These are phyloP conservation scores for Penicillium sclerotigenum DNA, from an alignment of 2,329 filamentous ascomycete genomes.

Conservation along the genomic window DNA sequence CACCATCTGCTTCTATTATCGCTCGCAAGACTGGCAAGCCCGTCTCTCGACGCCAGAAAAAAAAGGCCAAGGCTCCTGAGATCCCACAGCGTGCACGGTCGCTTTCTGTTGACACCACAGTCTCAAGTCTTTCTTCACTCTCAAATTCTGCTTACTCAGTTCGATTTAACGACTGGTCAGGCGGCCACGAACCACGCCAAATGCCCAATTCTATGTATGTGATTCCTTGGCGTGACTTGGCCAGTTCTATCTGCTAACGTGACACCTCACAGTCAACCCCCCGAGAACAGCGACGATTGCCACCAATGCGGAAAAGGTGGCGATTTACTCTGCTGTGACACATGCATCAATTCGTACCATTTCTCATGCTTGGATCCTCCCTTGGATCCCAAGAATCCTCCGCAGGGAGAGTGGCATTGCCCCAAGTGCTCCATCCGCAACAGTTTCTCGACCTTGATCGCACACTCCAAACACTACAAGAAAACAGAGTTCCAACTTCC, in stretches of 20 bases:
- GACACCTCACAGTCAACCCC: constrained; percentile 17
- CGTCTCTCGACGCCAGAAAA: constrained; percentile 2
- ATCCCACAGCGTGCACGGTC: constrained; percentile 9
- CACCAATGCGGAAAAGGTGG: constrained; percentile 80
- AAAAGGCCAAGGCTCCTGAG: neutral
- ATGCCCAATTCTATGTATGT: constrained; percentile 23
- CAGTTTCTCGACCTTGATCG: constrained; percentile 63
- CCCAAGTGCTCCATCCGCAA: constrained; percentile 56
- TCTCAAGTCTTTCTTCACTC: constrained; percentile 13
- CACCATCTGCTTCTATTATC: neutral
- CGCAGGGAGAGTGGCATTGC: constrained; percentile 79
- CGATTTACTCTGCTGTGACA: constrained; percentile 88
- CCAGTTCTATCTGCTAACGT: constrained; percentile 14
- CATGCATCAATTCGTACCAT: constrained; percentile 86
- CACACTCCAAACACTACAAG: constrained; percentile 64
- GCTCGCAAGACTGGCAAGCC: neutral
- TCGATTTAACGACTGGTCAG: constrained; percentile 13
- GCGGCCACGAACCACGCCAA: constrained; percentile 7
- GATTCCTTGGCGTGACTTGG: neutral
- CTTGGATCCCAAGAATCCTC: constrained; percentile 59
- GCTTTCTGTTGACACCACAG: constrained; percentile 15
- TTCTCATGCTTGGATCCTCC: constrained; percentile 84
- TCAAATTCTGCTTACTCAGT: constrained; percentile 17
- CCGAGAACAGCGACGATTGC: constrained; percentile 86
- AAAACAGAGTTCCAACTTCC: constrained; percentile 72